Percentiles rank a stretch among this genome's conserved stretches.
These are phyloP conservation scores for Fusarium musae DNA, from an alignment of 2,329 filamentous ascomycete genomes.

Conservation along the genomic window DNA sequence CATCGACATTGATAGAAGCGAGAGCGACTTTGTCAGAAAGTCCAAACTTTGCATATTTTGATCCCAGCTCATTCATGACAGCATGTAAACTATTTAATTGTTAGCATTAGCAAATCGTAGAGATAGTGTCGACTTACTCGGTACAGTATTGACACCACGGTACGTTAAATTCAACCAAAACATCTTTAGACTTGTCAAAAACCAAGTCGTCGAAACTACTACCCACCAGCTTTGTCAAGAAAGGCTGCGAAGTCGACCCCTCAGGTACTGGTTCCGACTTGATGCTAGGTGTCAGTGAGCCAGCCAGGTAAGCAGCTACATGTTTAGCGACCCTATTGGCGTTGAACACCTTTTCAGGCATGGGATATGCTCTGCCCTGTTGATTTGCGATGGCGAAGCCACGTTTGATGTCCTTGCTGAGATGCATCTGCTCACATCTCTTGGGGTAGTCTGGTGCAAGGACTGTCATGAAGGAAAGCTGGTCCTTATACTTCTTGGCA, in stretches of 20 bases:
- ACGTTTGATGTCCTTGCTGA: not conserved
- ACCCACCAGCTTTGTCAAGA: not conserved
- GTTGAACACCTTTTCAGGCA: not conserved
- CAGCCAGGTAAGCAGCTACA: not conserved
- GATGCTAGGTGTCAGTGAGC: not conserved
- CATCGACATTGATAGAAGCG: not conserved
- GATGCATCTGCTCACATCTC: not conserved
- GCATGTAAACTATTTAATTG: not conserved
- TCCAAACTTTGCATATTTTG: not conserved
- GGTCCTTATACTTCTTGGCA: not conserved
- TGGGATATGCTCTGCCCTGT: not conserved
- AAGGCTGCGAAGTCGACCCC: not conserved
- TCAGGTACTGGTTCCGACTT: not conserved
- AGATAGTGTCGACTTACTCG: not conserved
- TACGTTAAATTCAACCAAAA: not conserved
- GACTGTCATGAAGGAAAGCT: not conserved
- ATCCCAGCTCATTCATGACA: not conserved
- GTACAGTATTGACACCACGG: slow-evolving; percentile 7
- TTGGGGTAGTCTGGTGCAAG: not conserved
- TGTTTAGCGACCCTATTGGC: not conserved
- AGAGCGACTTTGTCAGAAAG: not conserved
- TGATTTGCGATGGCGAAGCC: not conserved
- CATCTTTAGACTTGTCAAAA: not conserved
- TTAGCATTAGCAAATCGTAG: no score
- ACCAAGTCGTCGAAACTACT: slow-evolving; percentile 1